Evolutionary conservation across 768 basidiomycete genomes (phyloP).

Genomic region (Sutorius australiensis): DNA sequence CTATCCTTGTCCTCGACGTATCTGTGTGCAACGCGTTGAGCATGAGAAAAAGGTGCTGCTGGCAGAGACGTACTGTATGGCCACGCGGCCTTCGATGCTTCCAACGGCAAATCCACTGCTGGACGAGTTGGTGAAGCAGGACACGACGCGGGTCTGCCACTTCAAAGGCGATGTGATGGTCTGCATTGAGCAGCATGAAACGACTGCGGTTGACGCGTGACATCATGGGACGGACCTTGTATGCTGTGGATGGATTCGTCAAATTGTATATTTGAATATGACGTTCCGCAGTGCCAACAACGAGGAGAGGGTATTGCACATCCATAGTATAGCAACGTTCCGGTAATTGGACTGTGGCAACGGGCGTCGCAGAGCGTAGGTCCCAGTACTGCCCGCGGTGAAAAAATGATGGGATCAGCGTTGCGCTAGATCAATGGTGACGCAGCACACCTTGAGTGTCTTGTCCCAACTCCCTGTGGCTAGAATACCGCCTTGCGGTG

Average conservation of each 20-base stretch:
- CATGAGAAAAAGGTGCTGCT: background rate
- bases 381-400: conserved; percentile 81
- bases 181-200: conserved; percentile 36
- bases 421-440: background rate
- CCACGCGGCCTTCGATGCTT: conserved; percentile 88
- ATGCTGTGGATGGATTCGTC: conserved; percentile 71
- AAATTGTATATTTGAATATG: conserved; percentile 90
- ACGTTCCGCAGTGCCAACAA: conserved; percentile 90
- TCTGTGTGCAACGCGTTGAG: conserved; percentile 36
- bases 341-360: conserved; percentile 77
- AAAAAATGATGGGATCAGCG: background rate
- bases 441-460: conserved; percentile 71
- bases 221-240: conserved; percentile 52
- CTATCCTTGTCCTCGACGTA: conserved; percentile 84
- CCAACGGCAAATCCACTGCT: conserved; percentile 78
- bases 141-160: conserved; percentile 86
- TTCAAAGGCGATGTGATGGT: conserved; percentile 83
- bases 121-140: conserved; percentile 69
- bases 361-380: conserved; percentile 67
- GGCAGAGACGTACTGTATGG: conserved; percentile 75
- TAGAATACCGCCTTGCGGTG: conserved; percentile 68
- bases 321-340: conserved; percentile 91
- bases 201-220: background rate
- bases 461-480: conserved; percentile 99
- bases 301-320: conserved; percentile 76